Evolutionary conservation across 305 asterid species (phyloP), one percentile per base, ranked within the genome.

Genomic region (Fraxinus xanthoxyloides): DNA sequence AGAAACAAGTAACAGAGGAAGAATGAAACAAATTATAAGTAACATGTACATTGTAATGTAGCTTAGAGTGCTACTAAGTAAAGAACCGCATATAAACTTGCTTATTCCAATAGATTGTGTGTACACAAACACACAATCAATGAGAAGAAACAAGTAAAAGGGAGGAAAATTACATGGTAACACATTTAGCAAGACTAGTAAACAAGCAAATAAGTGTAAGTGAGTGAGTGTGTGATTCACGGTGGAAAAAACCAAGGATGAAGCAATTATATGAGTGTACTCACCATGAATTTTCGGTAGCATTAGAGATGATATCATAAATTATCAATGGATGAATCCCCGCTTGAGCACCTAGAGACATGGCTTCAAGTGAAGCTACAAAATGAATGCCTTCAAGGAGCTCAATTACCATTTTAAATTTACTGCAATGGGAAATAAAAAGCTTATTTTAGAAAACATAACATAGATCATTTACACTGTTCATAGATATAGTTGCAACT

Each of bases 201-300:
- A 24, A 56, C 69, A 46, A 19, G 43, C 35, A 48, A 4, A 24
- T 7, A 61, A 77, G 23, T 61, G 34, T 72, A 76, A n/a, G 54
- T 21, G 13, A n/a, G 56, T 13, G 34, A 10, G 72, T 23, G 78
- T 21, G 73, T 23, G 79, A 48, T 24, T 40, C 65, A 46, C 1
- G 5, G 23, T 21, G 24, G 21, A 31, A 5, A 40, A 40, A 70
- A 76, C 36, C 81, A 51, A 84, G 78, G 73, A 76, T 6, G 74
- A 77, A 82, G 80, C 77, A 76, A 77, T 67, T 70, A 75, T 79
- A 82, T 72, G 4, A 21, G 82, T 74, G 61, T 36, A 84, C 77
- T 86, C 81, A 93, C 99, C 97, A 95, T 85, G 99, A 95, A 85
- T 90, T 95, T 89, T 98, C 99, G 84, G 99, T 98, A 75, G 99